Evolutionary conservation across 169 alveolate genomes (phyloP).

Genomic region (Plasmodium fragile): DNA sequence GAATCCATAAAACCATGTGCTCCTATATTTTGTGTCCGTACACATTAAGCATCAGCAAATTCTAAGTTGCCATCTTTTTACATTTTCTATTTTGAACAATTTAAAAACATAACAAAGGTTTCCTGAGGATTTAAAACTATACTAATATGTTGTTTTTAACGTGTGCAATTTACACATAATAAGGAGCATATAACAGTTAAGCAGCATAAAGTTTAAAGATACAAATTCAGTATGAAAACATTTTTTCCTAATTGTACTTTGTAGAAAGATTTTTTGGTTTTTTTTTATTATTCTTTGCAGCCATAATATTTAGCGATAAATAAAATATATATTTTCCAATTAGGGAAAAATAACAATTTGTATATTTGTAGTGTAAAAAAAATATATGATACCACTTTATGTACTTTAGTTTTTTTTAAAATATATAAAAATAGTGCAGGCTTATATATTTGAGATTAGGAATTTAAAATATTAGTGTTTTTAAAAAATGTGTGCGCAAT

Average conservation of each 20-base stretch:
- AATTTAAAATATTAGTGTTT: too few relatives aligned
- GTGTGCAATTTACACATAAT: background rate
- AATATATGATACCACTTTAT: too few relatives aligned
- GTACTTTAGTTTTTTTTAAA: background rate
- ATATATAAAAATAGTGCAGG: background rate
- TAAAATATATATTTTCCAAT: background rate
- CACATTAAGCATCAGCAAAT: too few relatives aligned
- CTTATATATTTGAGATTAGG: background rate
- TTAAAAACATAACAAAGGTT: background rate
- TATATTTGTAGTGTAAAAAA: background rate
- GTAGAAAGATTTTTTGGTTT: background rate
- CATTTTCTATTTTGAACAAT: background rate
- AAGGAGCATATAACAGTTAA: background rate
- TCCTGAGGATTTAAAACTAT: background rate
- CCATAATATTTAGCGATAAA: background rate
- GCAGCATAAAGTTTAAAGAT: too few relatives aligned
- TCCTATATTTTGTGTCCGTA: background rate
- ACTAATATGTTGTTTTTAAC: background rate
- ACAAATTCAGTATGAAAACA: too few relatives aligned
- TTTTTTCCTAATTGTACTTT: background rate
- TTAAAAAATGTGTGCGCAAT: background rate
- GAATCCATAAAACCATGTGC: background rate
- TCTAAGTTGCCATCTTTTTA: background rate
- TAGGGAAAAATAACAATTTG: background rate
- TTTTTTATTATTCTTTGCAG: too few relatives aligned